Evolutionary conservation across 2,329 filamentous ascomycete genomes (phyloP).

Genomic region (Colletotrichum coccodes): DNA sequence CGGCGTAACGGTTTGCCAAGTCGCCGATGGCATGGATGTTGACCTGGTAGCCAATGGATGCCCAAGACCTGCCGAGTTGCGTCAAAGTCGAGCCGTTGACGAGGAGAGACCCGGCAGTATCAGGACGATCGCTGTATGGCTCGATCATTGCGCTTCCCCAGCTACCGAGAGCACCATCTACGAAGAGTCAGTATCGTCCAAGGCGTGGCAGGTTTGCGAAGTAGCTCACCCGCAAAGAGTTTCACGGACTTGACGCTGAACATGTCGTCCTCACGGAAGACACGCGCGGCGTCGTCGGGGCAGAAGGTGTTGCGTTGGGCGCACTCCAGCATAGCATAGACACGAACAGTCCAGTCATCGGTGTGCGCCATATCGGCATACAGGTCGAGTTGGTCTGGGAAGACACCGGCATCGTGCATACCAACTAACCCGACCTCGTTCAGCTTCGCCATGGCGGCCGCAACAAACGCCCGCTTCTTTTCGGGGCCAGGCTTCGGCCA

Average conservation of each 20-base stretch:
- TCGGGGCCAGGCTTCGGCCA: constrained; percentile 66
- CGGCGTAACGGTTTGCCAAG: constrained; percentile 71
- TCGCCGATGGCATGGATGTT: constrained; percentile 81
- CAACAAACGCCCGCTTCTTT: constrained; percentile 65
- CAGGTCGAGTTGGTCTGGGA: constrained; percentile 63
- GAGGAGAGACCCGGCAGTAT: constrained; percentile 71
- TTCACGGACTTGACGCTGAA: constrained; percentile 73
- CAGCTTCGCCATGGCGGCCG: constrained; percentile 69
- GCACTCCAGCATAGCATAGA: constrained; percentile 78
- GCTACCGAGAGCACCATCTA: constrained; percentile 75
- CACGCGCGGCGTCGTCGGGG: constrained; percentile 56
- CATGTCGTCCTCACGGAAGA: constrained; percentile 58
- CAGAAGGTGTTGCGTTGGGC: constrained; percentile 72
- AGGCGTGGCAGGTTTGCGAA: too few relatives aligned
- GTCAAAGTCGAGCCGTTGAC: constrained; percentile 71
- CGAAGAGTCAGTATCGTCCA: constrained; percentile 21
- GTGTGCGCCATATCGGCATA: constrained; percentile 60
- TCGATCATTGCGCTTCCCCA: constrained; percentile 80
- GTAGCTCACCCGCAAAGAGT: constrained; percentile 69
- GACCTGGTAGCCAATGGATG: constrained; percentile 70
- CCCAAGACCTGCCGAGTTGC: constrained; percentile 66
- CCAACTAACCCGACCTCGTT: constrained; percentile 75
- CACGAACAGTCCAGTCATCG: constrained; percentile 68
- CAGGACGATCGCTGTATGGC: constrained; percentile 72
- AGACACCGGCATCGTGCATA: constrained; percentile 74